Evolutionary conservation across 192 early-diverging fungal genomes (phyloP).

Genomic region (Funneliformis geosporum): DNA sequence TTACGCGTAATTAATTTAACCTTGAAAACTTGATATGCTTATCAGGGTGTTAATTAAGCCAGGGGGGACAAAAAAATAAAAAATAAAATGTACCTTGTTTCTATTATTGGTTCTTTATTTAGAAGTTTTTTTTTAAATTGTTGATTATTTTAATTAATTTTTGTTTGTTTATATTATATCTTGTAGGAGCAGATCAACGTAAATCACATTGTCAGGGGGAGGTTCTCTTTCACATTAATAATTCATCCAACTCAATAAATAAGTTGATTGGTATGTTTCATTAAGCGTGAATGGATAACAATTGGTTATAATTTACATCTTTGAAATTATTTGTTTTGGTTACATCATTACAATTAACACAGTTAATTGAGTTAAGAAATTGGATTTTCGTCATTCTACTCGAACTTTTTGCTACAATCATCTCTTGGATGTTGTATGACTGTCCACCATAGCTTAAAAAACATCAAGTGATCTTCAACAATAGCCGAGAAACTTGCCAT

Average conservation of each 20-base stretch:
- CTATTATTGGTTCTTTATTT: too few relatives aligned
- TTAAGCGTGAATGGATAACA: background rate
- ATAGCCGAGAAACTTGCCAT: background rate
- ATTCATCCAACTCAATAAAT: background rate
- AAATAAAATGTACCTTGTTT: too few relatives aligned
- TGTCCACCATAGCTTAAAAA: background rate
- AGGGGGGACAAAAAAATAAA: too few relatives aligned
- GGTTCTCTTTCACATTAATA: background rate
- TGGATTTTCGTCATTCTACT: background rate
- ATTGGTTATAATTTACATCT: background rate
- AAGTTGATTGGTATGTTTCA: background rate
- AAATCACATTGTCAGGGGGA: background rate
- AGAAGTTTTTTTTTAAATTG: too few relatives aligned
- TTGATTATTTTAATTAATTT: too few relatives aligned
- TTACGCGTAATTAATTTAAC: too few relatives aligned
- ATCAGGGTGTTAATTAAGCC: too few relatives aligned
- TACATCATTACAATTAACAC: background rate
- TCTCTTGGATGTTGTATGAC: background rate
- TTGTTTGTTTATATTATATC: too few relatives aligned
- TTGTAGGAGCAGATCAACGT: too few relatives aligned
- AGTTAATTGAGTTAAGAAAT: background rate
- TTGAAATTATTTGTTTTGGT: background rate
- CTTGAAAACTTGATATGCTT: too few relatives aligned
- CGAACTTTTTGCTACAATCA: too few relatives aligned
- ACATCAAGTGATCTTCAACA: background rate